Evolutionary conservation across 2,329 filamentous ascomycete species (phyloP).

Genomic region (Colletotrichum gloeosporioides): DNA sequence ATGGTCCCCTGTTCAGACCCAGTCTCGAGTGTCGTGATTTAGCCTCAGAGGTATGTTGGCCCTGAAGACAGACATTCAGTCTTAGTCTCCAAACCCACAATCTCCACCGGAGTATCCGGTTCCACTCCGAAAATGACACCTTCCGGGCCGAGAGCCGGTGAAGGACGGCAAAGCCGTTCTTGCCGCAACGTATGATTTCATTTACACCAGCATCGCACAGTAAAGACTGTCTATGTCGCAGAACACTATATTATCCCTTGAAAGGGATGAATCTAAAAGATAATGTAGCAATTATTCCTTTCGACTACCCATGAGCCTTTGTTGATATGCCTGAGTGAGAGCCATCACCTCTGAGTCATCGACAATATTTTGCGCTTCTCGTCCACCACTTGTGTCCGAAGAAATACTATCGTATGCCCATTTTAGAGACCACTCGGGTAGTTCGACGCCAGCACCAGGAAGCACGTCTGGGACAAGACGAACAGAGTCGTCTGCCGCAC

Average conservation of each 20-base stretch:
- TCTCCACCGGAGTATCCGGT: accelerated
- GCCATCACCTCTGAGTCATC: not conserved
- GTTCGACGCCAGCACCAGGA: not conserved
- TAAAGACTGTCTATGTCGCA: not conserved
- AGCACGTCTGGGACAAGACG: not conserved
- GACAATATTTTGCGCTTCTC: not conserved
- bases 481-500: not conserved
- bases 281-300: not conserved
- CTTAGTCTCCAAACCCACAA: not conserved
- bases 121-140: not conserved
- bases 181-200: not conserved
- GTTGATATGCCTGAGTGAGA: not conserved
- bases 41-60: not conserved
- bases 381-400: not conserved
- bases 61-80: not conserved
- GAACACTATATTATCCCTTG: no score
- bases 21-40: not conserved
- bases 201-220: not conserved
- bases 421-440: not conserved
- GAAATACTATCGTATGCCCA: not conserved
- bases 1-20: not conserved
- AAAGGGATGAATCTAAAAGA: not conserved
- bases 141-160: not conserved
- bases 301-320: not conserved
- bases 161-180: not conserved